Conservation (phyloP, 1,284 basidiomycete species). For the Cystobasidium sp. region DNA sequence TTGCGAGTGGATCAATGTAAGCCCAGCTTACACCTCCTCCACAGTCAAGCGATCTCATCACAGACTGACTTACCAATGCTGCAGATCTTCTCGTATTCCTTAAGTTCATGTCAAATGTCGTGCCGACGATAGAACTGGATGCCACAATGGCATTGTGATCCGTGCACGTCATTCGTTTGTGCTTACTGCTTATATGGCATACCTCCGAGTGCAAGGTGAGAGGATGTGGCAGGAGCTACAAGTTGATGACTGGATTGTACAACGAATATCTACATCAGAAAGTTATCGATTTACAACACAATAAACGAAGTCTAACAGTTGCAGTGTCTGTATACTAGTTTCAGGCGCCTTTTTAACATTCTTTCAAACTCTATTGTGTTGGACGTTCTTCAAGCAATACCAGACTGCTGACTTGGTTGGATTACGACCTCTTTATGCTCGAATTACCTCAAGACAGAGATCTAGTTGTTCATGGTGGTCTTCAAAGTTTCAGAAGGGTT, state of each 20-base stretch:
- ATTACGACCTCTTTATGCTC: not conserved
- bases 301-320: constrained; percentile 3
- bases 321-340: constrained; percentile 4
- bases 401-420: not conserved
- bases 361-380: not conserved
- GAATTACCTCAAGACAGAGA: not conserved
- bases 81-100: constrained; percentile 65
- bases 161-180: no score
- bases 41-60: not conserved
- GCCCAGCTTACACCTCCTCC: constrained; percentile 37
- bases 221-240: no score
- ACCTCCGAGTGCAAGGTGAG: not conserved
- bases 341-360: not conserved
- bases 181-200: no score
- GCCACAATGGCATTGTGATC: constrained; percentile 1
- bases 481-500: constrained; percentile 27
- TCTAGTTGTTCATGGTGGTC: constrained; percentile 23
- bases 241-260: no score
- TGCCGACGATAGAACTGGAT: constrained; percentile 81
- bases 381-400: not conserved
- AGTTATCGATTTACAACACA: no score
- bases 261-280: no score
- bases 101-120: constrained; percentile 93
- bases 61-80: not conserved
- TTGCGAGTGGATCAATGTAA: constrained; percentile 87